Evolutionary conservation across 495 filamentous ascomycete genomes (phyloP), one percentile per base, ranked within the genome.

Genomic region (Trichocladium uniseriatum): DNA sequence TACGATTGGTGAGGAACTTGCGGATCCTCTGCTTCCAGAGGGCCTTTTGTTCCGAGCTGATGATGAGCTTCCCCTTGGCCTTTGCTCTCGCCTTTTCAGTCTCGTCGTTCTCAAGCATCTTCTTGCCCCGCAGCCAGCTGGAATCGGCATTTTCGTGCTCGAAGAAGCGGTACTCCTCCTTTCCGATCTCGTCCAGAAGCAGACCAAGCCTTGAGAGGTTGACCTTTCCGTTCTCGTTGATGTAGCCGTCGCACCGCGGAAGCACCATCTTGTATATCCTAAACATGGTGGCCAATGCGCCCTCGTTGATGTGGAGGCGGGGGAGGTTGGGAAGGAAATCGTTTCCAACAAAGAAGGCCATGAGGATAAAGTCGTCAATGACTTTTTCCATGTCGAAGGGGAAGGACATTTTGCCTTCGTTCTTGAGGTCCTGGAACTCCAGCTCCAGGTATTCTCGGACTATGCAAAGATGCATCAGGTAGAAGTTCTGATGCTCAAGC

Each of bases 341-440:
- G 65, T 99, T 99, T 63, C 94, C 94, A 62, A 99, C 89, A 62
- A 99, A 99, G 72, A 99, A 99, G 27, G 89, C 90, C 87, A 99
- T 94, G 36, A 99, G 78, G 61, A 99, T 97, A 67, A 99, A 97
- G 72, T 99, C 92, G 58, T 99, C 94, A 67, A 99, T 96, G 54
- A 97, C 79, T 51, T 84, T 81, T 66, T 99, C 94, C 84, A 97
- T 84, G 57, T 99, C 86, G 60, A 92, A 98, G 19, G 78, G 72
- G 55, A 95, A 87, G 24, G 70, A 73, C 60, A 96, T 74, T 53
- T 71, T 75, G 19, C 83, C 84, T n/a, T 83, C 78, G 56, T 83
- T 65, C 65, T 92, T 82, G 43, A 99, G 70, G 40, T 95, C 89
- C 64, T 96, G 90, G 60, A 99, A 99, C 64, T 99, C 94, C 58